A percentile compares a stretch with the other conserved stretches of the same genome.
Conservation (phyloP, 495 filamentous ascomycete genomes). For the Hypomontagnella submonticulosa region DNA sequence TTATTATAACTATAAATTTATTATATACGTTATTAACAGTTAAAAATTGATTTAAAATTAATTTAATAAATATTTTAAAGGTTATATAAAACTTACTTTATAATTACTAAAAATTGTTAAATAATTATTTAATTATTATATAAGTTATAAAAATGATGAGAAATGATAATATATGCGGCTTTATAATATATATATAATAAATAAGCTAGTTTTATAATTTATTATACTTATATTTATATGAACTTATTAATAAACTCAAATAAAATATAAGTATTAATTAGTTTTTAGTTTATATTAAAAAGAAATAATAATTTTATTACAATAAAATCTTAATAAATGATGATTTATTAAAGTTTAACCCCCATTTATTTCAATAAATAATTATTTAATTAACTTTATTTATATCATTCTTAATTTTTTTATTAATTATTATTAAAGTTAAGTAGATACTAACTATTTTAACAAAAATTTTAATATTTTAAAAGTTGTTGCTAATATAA, state of each 20-base stretch:
- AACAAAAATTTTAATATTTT: too few relatives aligned
- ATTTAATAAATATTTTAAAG: background rate
- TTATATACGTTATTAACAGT: background rate
- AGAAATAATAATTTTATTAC: background rate
- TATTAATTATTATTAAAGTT: too few relatives aligned
- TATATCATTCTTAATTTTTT: too few relatives aligned
- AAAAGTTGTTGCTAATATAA: background rate
- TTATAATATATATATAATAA: background rate
- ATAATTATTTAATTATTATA: background rate
- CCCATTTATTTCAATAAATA: background rate
- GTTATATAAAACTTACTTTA: background rate
- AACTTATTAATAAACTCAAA: background rate
- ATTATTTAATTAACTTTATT: too few relatives aligned
- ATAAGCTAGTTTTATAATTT: background rate
- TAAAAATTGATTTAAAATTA: background rate
- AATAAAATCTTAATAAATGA: background rate
- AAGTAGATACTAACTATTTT: too few relatives aligned
- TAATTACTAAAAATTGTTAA: background rate
- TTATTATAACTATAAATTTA: background rate
- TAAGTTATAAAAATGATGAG: background rate
- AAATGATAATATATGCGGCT: background rate
- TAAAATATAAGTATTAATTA: background rate
- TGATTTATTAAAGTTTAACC: background rate
- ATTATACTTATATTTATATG: background rate
- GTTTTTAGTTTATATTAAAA: background rate